Evolutionary conservation across 768 basidiomycete genomes (phyloP).

Genomic region (Kwoniella europaea): DNA sequence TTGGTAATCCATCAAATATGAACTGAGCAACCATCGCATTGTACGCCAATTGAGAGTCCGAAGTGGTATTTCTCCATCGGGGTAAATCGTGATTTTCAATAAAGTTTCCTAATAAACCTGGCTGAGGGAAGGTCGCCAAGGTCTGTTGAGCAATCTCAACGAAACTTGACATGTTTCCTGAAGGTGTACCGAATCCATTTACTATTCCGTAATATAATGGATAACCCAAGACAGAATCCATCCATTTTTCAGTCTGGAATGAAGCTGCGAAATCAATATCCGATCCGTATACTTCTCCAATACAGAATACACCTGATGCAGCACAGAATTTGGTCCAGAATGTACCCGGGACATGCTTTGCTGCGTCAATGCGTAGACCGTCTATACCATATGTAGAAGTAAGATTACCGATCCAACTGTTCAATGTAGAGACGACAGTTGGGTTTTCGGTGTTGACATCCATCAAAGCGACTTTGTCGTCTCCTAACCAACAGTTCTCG

Average conservation of each 20-base stretch:
- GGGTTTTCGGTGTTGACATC: slow-evolving; percentile 79
- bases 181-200: slow-evolving; percentile 43
- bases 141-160: slow-evolving; percentile 43
- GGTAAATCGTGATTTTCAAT: slow-evolving; percentile 57
- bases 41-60: slow-evolving; percentile 50
- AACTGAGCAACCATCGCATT: slow-evolving; percentile 55
- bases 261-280: slow-evolving; percentile 59
- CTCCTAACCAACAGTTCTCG: slow-evolving; percentile 71
- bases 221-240: slow-evolving; percentile 53
- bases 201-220: slow-evolving; percentile 51
- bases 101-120: slow-evolving; percentile 52
- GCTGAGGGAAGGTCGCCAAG: slow-evolving; percentile 46
- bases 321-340: slow-evolving; percentile 80
- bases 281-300: slow-evolving; percentile 77
- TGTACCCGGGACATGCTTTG: slow-evolving; percentile 69
- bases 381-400: slow-evolving; percentile 76
- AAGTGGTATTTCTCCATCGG: slow-evolving; percentile 49
- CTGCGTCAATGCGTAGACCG: slow-evolving; percentile 78
- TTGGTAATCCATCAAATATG: slow-evolving; percentile 54
- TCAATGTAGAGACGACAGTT: slow-evolving; percentile 67
- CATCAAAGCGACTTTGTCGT: slow-evolving; percentile 72
- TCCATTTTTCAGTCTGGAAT: slow-evolving; percentile 49
- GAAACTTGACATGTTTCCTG: slow-evolving; percentile 51
- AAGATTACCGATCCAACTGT: slow-evolving; percentile 71
- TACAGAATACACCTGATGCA: slow-evolving; percentile 81